Evolutionary conservation across 495 filamentous ascomycete genomes (phyloP).

Genomic region (Rhypophila decipiens): DNA sequence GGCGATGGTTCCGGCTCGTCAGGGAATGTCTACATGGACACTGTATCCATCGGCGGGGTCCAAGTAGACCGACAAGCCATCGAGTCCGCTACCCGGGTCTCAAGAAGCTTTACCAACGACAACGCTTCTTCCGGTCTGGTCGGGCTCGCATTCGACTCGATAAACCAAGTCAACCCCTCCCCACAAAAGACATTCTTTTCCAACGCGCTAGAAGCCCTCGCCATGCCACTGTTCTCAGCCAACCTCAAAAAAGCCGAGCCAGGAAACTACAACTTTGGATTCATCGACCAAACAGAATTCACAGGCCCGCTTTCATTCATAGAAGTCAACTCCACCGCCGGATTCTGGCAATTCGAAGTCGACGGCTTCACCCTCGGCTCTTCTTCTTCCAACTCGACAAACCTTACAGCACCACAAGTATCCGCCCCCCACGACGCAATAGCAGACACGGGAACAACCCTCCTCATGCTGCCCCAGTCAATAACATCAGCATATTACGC

Average conservation of each 20-base stretch:
- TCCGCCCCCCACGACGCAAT: conserved; percentile 38
- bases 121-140: conserved; percentile 62
- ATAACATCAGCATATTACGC: conserved; percentile 64
- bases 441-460: conserved; percentile 65
- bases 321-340: conserved; percentile 52
- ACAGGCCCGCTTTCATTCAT: conserved; percentile 54
- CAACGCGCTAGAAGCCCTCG: conserved; percentile 56
- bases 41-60: conserved; percentile 67
- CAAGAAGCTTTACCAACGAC: conserved; percentile 54
- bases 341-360: conserved; percentile 69
- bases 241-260: conserved; percentile 52
- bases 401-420: conserved; percentile 1
- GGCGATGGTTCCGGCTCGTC: conserved; percentile 64
- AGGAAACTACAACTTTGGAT: conserved; percentile 26
- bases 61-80: conserved; percentile 63
- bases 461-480: conserved; percentile 54
- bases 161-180: conserved; percentile 64
- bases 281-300: conserved; percentile 44
- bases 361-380: conserved; percentile 52
- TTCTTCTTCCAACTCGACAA: conserved; percentile 5
- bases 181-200: conserved; percentile 68
- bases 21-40: conserved; percentile 69
- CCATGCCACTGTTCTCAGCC: conserved; percentile 63
- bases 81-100: conserved; percentile 62
- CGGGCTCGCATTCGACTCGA: conserved; percentile 64